A percentile compares a stretch with the other conserved stretches of the same genome.
Conservation (phyloP, 1,284 basidiomycete genomes). For the Macrocystidia cucumis region DNA sequence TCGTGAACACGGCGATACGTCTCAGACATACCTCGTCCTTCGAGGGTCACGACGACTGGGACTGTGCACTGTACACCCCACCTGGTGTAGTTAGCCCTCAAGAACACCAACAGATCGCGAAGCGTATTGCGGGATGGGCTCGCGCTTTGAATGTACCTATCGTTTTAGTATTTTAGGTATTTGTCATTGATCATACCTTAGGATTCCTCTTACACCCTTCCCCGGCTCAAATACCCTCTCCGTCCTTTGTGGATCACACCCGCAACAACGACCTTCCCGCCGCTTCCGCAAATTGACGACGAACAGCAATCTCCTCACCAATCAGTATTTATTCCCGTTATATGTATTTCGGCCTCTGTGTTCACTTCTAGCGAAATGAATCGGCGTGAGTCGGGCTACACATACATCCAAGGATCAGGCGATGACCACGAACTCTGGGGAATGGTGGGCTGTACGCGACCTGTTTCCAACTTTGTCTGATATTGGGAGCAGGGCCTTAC, state of each 20-base stretch:
- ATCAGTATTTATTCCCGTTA: conserved; percentile 64
- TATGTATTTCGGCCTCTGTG: conserved; percentile 77
- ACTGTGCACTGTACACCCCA: conserved; percentile 55
- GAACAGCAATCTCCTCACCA: conserved; percentile 4
- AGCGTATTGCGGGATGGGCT: conserved; percentile 60
- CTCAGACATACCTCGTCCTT: conserved; percentile 21
- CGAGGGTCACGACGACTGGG: conserved; percentile 31
- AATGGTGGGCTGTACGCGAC: conserved; percentile 39
- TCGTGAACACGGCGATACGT: conserved; percentile 72
- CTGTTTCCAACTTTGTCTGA: not conserved
- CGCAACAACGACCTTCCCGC: conserved; percentile 22
- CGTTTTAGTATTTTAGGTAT: not conserved
- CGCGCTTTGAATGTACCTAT: conserved; percentile 42
- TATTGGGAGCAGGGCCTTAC: conserved; percentile 50
- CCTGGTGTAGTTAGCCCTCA: conserved; percentile 56
- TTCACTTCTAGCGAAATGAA: conserved; percentile 50
- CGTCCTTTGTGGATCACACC: conserved; percentile 32
- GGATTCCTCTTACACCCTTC: conserved; percentile 28
- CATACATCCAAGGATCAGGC: conserved; percentile 84
- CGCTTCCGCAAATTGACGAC: conserved; percentile 18
- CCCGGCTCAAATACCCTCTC: conserved; percentile 21
- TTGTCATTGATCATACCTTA: conserved; percentile 7
- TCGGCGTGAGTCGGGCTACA: conserved; percentile 53
- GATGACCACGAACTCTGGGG: conserved; percentile 89
- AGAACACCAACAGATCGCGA: conserved; percentile 71